Evolutionary conservation across 2,329 filamentous ascomycete genomes (phyloP).

Genomic region (Erysiphe pulchra): DNA sequence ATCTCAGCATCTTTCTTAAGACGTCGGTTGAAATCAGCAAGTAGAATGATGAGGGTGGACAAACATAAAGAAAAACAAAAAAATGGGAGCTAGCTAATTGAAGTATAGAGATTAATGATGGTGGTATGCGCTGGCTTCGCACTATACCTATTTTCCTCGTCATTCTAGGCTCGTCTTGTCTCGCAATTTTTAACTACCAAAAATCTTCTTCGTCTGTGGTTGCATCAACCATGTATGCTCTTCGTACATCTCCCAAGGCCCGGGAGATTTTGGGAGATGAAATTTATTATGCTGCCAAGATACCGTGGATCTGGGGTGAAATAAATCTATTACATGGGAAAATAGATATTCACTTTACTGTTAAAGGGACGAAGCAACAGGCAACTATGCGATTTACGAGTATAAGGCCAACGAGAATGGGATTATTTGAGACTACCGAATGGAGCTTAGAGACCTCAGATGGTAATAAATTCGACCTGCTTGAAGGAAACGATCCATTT

Average conservation of each 20-base stretch:
- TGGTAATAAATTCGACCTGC: constrained; percentile 38
- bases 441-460: constrained; percentile 59
- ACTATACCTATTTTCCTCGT: constrained; percentile 61
- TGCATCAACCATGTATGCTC: constrained; percentile 70
- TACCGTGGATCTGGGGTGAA: constrained; percentile 64
- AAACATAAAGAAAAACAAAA: too few relatives aligned
- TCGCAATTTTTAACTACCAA: constrained; percentile 98
- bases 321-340: constrained; percentile 84
- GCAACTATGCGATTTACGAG: constrained; percentile 65
- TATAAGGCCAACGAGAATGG: constrained; percentile 34
- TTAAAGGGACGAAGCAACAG: constrained; percentile 47
- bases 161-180: constrained; percentile 41
- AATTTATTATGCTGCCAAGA: constrained; percentile 53
- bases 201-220: constrained; percentile 73
- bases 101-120: constrained; percentile 7
- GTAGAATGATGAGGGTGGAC: too few relatives aligned
- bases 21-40: too few relatives aligned
- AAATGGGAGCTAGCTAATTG: not conserved
- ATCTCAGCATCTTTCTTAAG: not conserved
- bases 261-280: constrained; percentile 64
- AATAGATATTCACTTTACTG: constrained; percentile 69
- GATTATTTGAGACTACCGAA: constrained; percentile 61
- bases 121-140: constrained; percentile 30
- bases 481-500: constrained; percentile 41
- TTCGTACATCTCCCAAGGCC: constrained; percentile 54